Evolutionary conservation across 805 yeast genomes (phyloP), one percentile per base, ranked within the genome.

Genomic region (Starmerella apis): DNA sequence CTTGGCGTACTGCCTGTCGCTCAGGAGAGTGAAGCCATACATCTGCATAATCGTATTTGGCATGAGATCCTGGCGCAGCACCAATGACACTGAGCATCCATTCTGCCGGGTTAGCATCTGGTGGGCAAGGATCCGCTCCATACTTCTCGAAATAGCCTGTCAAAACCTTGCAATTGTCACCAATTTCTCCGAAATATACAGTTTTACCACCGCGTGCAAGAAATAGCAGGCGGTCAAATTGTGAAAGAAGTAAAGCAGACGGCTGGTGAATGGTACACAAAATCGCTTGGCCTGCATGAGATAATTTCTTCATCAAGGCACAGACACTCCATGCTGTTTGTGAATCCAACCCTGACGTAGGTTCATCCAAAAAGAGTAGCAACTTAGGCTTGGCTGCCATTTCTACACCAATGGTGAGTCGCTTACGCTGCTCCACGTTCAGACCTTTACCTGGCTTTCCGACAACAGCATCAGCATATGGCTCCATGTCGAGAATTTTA

Each of bases 161-260:
- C 64, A 83, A 70, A 2, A 79, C 70, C 33, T 58, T 51, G 46
- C 83, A 81, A 62, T 77, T 75, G 52, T 72, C 70, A 56, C 92
- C 92, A 59, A 83, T 77, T 55, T 82, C 87, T 59, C 94, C 94
- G 63, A 82, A 83, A 65, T 83, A 83, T 28, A 81, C 90, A 56
- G 88, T 83, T 60, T 73, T 70, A 56, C 94, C 94, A 63, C 94
- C 94, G 56, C 73, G 77, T 57, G 79, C 79, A 62, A 83, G 70
- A 58, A 83, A 74, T 57, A 81, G 67, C 51, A 81, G 68, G 51
- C 86, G 74, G 58, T 81, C 86, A 58, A 81, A 81, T 61, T 79
- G 79, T 61, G 78, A 77, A 63, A 81, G 74, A 60, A 81, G 66
- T 25, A 79, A 71, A 33, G 87, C 85, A 16, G 86, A 80, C 53